Evolutionary conservation across 2,329 filamentous ascomycete genomes (phyloP), one percentile per base, ranked within the genome.

Genomic region (Pseudohalonectria lignicola): DNA sequence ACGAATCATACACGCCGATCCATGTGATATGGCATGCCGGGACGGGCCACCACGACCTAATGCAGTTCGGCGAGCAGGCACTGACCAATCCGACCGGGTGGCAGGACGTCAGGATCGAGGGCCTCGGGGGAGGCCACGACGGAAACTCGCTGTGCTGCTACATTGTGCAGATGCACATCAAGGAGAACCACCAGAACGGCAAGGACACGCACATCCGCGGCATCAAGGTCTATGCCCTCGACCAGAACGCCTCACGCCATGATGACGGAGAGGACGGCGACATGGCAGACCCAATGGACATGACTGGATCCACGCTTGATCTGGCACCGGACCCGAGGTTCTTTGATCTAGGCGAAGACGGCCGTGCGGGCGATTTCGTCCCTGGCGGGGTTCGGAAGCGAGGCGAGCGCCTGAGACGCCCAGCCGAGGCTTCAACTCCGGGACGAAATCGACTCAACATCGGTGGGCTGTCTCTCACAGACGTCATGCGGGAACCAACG

Each of bases 131-230:
- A 30, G 76, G 74, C 34, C 69, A 67, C 34, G 78, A 77, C 51
- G 82, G 73, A 30, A 82, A 79, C 49, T 83, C 88, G 1, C 73
- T 96, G 15, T 78, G 88, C 43, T 87, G 85, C 13, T 94, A 90
- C 63, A 76, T 96, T 21, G 71, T 98, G 20, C 88, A 96, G 58
- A 79, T 96, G 52, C 79, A 84, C 47, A 81, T 98, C 35, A 74
- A 90, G 37, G 92, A 96, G 63, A 98, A 98, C 54, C 92, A 98
- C 57, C 92, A 98, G 62, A 98, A 98, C 57, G 92, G 92, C 46
- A 98, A 98, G 58, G 92, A 98, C 56, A 98, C 92, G n/a, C 92
- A 98, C 66, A 73, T 98, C 18, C 74, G 92, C 13, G 90, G 87
- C 2, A 74, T 98, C 57, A 93, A 94, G 63, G 82, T 96, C 9